Percentiles rank a stretch among this genome's conserved stretches.
phyloP scores from a whole-genome alignment of 257 asterid genomes.

The Plectranthus barbatus region DNA sequence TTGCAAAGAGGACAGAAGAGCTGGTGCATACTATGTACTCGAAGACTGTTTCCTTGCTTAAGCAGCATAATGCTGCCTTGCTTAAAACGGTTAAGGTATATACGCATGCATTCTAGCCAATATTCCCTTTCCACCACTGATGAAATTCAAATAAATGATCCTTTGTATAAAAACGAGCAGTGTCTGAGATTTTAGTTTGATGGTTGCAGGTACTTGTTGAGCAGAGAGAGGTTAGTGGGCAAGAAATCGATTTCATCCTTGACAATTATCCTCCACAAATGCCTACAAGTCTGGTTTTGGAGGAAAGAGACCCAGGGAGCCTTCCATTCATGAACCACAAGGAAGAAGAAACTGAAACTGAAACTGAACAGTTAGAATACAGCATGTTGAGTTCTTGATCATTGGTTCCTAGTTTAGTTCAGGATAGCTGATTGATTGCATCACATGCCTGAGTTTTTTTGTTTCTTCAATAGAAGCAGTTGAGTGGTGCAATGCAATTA shows the following conservation, averaged over 20 bases:
- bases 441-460: too few species aligned
- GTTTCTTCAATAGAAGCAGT: too few species aligned
- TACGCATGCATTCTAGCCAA: not conserved
- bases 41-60: conserved; percentile 61
- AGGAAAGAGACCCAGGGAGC: conserved; percentile 75
- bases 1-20: conserved; percentile 69
- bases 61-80: conserved; percentile 73
- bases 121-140: not conserved
- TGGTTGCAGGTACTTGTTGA: conserved; percentile 70
- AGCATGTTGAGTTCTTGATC: conserved; percentile 40
- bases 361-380: conserved; percentile 38
- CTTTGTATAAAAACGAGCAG: too few species aligned
- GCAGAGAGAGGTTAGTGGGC: conserved; percentile 72
- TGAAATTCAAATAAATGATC: too few species aligned
- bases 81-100: conserved; percentile 87
- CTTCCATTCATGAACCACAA: conserved; percentile 39
- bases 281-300: conserved; percentile 57
- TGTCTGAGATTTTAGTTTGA: not conserved
- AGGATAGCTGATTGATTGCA: too few species aligned
- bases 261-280: conserved; percentile 70
- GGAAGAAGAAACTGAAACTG: conserved; percentile 23
- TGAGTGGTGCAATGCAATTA: too few species aligned
- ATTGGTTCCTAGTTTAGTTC: not conserved
- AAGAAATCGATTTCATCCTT: conserved; percentile 61
- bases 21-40: conserved; percentile 60